Base-by-base conservation (phyloP, 345 rosid genomes). In the Eucalyptus polyanthemos region DNA sequence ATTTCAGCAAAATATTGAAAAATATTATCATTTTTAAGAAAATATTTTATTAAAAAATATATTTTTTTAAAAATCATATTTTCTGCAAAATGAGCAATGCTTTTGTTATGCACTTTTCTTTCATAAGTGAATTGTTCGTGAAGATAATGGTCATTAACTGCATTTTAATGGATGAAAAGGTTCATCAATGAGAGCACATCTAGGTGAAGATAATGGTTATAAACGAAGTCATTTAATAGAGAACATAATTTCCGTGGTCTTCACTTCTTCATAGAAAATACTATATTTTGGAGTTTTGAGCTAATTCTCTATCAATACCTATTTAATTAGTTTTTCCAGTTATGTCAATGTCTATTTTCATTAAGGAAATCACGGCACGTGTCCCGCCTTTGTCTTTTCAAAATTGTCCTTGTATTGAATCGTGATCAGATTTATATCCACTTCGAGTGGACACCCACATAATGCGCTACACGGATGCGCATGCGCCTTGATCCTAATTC, bases 81-180 rank as follows among this genome's bases (percentile, higher is more conserved):
- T 53, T 53, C 0, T 0, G 0, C 11, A 0, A 53, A 53, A 53
- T 53, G 1, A 53, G 0, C 2, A 8, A 1, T 53, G 2, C 11
- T 53, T 53, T 8, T 21, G 11, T 53, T 53, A 53, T 5, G 31
- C 6, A 0, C 13, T 29, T 65, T 65, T 14, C 37, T 65, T n/a
- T 31, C 47, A 76, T 1, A 37, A 76, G 24, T 37, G 25, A 72
- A 76, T 37, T 21, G 27, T 76, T 6, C 2, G 7, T 21, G 14
- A 76, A 21, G 83, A 21, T 21, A 21, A 76, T 37, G 15, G 27
- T 11, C 80, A 69, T 69, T 17, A 34, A 34, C 6, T 69, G 24
- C 80, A 69, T 69, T 69, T 69, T 17, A 9, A 69, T 34, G 40
- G 44, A 69, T 17, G 13, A 34, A 34, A 69, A 17, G 42, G 12